Evolutionary conservation across 1,284 basidiomycete genomes (phyloP).

Genomic region (Cryptococcus neoformans): DNA sequence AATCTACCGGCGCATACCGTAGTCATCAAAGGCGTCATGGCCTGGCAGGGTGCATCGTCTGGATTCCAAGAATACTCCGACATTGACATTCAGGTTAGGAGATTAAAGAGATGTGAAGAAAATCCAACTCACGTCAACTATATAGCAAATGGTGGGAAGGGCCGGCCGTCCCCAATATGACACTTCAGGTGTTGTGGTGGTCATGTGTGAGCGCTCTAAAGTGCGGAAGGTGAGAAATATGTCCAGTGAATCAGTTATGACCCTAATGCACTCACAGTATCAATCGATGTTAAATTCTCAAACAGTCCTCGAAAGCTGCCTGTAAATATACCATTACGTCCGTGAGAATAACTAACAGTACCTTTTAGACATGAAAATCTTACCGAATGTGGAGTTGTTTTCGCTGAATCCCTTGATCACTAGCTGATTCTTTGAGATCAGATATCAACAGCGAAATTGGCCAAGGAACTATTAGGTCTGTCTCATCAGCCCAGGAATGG

Average conservation of each 20-base stretch:
- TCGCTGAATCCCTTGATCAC: background rate
- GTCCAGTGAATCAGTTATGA: background rate
- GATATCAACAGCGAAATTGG: conserved; percentile 89
- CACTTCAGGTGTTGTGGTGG: conserved; percentile 47
- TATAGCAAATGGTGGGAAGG: conserved; percentile 51
- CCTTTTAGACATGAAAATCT: conserved; percentile 62
- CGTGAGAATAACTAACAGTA: background rate
- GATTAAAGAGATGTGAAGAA: background rate
- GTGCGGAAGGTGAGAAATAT: conserved; percentile 21
- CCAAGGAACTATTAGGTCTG: conserved; percentile 68
- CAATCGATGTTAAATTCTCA: conserved; percentile 43
- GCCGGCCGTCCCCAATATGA: conserved; percentile 91
- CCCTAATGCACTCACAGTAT: conserved; percentile 32
- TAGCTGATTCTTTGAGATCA: conserved; percentile 7
- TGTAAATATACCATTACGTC: conserved; percentile 39
- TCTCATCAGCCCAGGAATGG: conserved; percentile 68
- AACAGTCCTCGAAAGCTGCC: conserved; percentile 75
- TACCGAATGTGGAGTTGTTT: conserved; percentile 57
- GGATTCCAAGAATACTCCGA: conserved; percentile 47
- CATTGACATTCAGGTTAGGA: conserved; percentile 46
- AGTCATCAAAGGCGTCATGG: conserved; percentile 48
- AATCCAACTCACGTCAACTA: background rate
- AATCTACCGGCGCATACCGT: conserved; percentile 53
- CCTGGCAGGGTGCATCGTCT: conserved; percentile 32
- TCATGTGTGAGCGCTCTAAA: conserved; percentile 40